Evolutionary conservation across 176 grass and related monocot species (phyloP).

Genomic region (Carex scoparia): DNA sequence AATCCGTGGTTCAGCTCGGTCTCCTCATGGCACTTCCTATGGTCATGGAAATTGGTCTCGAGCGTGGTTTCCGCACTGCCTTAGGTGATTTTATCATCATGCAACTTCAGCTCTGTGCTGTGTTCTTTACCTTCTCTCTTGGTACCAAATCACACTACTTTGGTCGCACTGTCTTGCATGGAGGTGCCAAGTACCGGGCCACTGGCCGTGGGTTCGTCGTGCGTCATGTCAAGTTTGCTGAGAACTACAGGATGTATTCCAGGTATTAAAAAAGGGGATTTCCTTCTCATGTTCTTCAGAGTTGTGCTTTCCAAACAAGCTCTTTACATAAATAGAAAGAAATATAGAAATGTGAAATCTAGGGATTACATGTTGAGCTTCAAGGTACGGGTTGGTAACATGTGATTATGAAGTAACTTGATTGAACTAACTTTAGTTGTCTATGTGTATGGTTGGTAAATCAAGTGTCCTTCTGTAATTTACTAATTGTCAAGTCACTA

Average conservation of each 20-base stretch:
- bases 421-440: too few species aligned
- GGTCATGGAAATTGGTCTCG: conserved; percentile 89
- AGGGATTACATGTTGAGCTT: background rate
- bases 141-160: conserved; percentile 87
- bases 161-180: conserved; percentile 64
- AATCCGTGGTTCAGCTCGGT: conserved; percentile 80
- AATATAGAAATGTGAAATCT: background rate
- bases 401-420: background rate
- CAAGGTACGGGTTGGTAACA: background rate
- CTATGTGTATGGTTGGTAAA: too few species aligned
- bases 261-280: background rate
- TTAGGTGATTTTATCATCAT: conserved; percentile 72
- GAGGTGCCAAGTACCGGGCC: conserved; percentile 74
- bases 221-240: conserved; percentile 71
- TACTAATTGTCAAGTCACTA: background rate
- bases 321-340: background rate
- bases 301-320: background rate
- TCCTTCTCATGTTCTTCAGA: background rate
- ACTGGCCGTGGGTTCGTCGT: conserved; percentile 85
- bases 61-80: conserved; percentile 74
- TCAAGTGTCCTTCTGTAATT: background rate
- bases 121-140: conserved; percentile 88
- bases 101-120: conserved; percentile 79
- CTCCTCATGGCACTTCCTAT: conserved; percentile 84
- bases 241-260: conserved; percentile 85